phyloP scores from a whole-genome alignment of 257 asterid genomes.

The Fraxinus quadrangulata region DNA sequence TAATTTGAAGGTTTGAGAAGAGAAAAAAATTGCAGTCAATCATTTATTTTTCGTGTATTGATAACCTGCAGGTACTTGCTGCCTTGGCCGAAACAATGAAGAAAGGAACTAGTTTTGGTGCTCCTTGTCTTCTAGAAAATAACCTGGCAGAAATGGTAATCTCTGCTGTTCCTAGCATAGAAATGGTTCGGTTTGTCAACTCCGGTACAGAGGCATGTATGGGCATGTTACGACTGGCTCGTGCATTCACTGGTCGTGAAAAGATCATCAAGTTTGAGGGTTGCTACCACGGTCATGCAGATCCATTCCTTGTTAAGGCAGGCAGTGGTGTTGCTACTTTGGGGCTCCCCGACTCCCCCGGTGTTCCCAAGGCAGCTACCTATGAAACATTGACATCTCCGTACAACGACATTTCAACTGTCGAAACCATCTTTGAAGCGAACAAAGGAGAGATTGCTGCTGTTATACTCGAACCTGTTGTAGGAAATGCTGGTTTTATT shows the following conservation, averaged over 20 bases:
- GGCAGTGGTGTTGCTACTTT: slow-evolving; percentile 99
- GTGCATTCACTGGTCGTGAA: slow-evolving; percentile 83
- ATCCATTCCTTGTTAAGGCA: slow-evolving; percentile 95
- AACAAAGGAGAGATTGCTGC: slow-evolving; percentile 84
- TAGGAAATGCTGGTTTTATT: slow-evolving; percentile 94
- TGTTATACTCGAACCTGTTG: slow-evolving; percentile 86
- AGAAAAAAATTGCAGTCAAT: not conserved
- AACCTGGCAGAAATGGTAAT: slow-evolving; percentile 90
- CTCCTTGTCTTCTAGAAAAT: slow-evolving; percentile 96
- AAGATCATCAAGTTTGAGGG: slow-evolving; percentile 95
- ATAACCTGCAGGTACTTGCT: slow-evolving; percentile 67
- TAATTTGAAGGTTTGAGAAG: not conserved
- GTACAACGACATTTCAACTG: slow-evolving; percentile 64
- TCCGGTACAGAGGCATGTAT: slow-evolving; percentile 99
- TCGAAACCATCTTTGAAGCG: slow-evolving; percentile 66
- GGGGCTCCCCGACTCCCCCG: slow-evolving; percentile 98
- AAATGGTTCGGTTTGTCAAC: slow-evolving; percentile 98
- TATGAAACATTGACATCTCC: slow-evolving; percentile 73
- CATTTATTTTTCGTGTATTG: not conserved
- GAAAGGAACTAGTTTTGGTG: slow-evolving; percentile 99
- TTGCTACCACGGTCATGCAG: slow-evolving; percentile 99
- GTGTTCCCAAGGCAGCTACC: slow-evolving; percentile 93
- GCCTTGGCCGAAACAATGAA: slow-evolving; percentile 95
- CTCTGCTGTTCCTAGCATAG: slow-evolving; percentile 94
- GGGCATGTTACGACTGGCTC: slow-evolving; percentile 93